A percentile compares a stretch with the other conserved stretches of the same genome.
phyloP scores from a whole-genome alignment of 139 green algal genomes.

The Axilococcus clingmanii region DNA sequence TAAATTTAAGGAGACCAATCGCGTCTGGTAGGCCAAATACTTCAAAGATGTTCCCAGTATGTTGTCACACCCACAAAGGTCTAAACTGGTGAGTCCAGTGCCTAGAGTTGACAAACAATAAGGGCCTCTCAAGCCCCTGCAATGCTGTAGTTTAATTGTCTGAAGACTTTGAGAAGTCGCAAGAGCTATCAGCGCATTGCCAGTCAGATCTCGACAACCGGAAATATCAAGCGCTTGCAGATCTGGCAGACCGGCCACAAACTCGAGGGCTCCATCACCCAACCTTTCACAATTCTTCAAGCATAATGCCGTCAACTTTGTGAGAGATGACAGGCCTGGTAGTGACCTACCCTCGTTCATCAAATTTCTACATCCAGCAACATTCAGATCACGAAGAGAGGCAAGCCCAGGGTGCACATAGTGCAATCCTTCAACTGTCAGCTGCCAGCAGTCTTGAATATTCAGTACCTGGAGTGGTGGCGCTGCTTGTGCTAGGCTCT shows the following conservation, averaged over 20 bases:
- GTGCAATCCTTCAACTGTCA: slow-evolving; percentile 21
- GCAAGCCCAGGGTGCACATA: slow-evolving; percentile 17
- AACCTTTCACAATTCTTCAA: slow-evolving; percentile 39
- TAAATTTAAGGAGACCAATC: slow-evolving; percentile 11
- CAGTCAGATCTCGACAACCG: slow-evolving; percentile 27
- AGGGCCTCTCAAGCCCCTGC: slow-evolving; percentile 11
- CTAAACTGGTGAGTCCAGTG: slow-evolving; percentile 1
- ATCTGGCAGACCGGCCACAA: not conserved
- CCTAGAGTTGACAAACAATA: slow-evolving; percentile 6
- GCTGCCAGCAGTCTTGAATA: slow-evolving; percentile 43
- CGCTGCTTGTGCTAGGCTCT: slow-evolving; percentile 13
- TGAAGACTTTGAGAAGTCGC: not conserved
- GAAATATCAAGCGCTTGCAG: slow-evolving; percentile 29
- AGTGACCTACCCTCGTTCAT: slow-evolving; percentile 12
- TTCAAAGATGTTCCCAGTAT: slow-evolving; percentile 12
- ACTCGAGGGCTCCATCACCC: slow-evolving; percentile 3
- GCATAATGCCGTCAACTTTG: slow-evolving; percentile 11
- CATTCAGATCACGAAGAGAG: slow-evolving; percentile 19
- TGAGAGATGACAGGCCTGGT: slow-evolving; percentile 12
- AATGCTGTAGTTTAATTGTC: slow-evolving; percentile 32
- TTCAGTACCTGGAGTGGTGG: slow-evolving; percentile 13
- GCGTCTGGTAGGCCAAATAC: not conserved
- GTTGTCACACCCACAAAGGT: slow-evolving; percentile 18
- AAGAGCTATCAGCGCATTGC: slow-evolving; percentile 16
- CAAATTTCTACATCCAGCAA: slow-evolving; percentile 38